Base-by-base conservation (phyloP, 1,284 basidiomycete genomes). In the Phellopilus nigrolimitatus region DNA sequence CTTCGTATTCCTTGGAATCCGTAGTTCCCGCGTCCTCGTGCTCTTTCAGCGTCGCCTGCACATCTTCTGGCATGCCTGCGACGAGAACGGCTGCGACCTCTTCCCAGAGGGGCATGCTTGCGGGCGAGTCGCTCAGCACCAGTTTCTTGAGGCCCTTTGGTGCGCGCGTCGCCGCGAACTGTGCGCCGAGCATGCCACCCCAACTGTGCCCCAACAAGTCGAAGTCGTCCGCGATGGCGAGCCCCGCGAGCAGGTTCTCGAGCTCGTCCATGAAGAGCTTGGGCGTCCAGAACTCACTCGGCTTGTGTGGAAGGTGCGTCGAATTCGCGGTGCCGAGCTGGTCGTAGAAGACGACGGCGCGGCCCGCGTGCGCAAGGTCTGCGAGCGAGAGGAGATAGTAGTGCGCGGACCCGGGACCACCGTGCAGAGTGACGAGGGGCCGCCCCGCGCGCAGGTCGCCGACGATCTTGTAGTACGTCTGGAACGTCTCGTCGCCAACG, bases 1-100 rank as follows among this genome's bases (percentile, higher is more conserved):
- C 64, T 48, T 72, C 53, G 57, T 77, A 81, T 58, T 76, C 75
- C 48, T 66, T 55, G 30, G 66, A 63, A 17, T 73, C 65, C 3
- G 68, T 75, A 15, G 72, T 80, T 1, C 70, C 73, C 0, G 65
- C 73, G 4, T 55, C 59, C 62, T 82, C 78, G 49, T 79, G 69
- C 56, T 71, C 74, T 43, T 64, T 62, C 39, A 82, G 60, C 3
- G 62, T 60, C 13, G 73, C 72, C 60, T 70, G 70, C 2, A 74
- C 62, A 5, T 71, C 68, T 51, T 70, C 58, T 4, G 76, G 74
- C 42, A 81, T 61, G 43, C 61, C 57, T n/a, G 53, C 49, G 31
- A 66, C 60, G 21, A 76, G 57, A 15, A 58, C 41, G 2, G 66
- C 64, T 17, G 67, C 63, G 0, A 64, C 67, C 37, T 65, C 61